Evolutionary conservation across 345 rosid genomes (phyloP), one percentile per base, ranked within the genome.

Genomic region (Eucalyptus pauciflora): DNA sequence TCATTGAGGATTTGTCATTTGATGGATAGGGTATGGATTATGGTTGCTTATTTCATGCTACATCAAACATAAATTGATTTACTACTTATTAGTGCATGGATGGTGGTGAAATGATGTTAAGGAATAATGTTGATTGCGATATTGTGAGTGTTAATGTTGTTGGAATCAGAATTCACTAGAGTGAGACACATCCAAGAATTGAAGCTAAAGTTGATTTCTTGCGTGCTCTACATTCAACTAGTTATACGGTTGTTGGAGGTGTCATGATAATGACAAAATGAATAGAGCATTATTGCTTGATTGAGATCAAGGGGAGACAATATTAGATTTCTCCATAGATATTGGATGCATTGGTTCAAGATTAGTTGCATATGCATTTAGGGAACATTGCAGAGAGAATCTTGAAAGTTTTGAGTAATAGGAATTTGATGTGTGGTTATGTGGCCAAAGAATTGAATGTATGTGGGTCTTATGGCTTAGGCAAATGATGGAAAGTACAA

Each of bases 111-210:
- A 56, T 56, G 13, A 56, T 56, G 1, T 56, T 56, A 24, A 56
- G 62, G 62, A 56, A 22, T 56, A 56, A 24, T 24, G 5, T 24
- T 22, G 27, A 56, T 0, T 56, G 0, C 0, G 3, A 24, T 56
- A 10, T 56, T 24, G 13, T 56, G 29, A 56, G 29, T 10, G 62
- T 56, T 8, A 29, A 56, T 56, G 27, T 56, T 1, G 6, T 0
- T 24, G 3, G 62, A 56, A 10, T 56, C 1, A 0, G 0, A 56
- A 56, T 24, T 56, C 62, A 24, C 27, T 24, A 56, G 62, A 56
- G 62, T 24, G 29, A 56, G 29, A 56, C 29, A 56, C 6, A 0
- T 56, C 13, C 62, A 4, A 56, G 6, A 56, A 56, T 56, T 56
- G 27, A 56, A 56, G 13, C 1, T 10, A 3, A 56, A 56, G 29